phyloP scores from a whole-genome alignment of 768 basidiomycete species.

The Auriscalpium vulgare region DNA sequence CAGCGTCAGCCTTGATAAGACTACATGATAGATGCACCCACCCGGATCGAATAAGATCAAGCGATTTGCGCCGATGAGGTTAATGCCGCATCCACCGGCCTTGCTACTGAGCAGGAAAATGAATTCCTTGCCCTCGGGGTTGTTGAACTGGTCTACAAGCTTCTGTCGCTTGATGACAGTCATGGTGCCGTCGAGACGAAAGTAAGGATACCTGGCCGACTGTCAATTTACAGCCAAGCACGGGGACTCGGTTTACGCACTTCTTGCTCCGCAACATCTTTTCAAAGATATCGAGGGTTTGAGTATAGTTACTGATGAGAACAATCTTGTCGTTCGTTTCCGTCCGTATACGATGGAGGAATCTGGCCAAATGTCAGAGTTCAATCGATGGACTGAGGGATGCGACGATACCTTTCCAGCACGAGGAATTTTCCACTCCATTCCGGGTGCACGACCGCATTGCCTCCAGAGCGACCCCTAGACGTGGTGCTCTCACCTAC shows the following conservation, averaged over 20 bases:
- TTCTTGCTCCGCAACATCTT: constrained; percentile 80
- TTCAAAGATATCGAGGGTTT: constrained; percentile 90
- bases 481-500: constrained; percentile 30
- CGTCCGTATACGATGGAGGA: constrained; percentile 73
- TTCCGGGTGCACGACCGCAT: constrained; percentile 56
- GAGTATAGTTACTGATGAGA: constrained; percentile 93
- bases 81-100: constrained; percentile 95
- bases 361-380: constrained; percentile 36
- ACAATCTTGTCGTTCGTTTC: constrained; percentile 93
- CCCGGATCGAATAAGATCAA: constrained; percentile 95
- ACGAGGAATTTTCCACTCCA: constrained; percentile 93
- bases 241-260: constrained; percentile 31
- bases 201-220: constrained; percentile 70
- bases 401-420: constrained; percentile 65
- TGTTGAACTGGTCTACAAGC: constrained; percentile 92
- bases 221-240: background rate
- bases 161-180: constrained; percentile 87
- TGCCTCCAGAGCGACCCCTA: constrained; percentile 35
- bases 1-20: background rate
- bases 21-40: constrained; percentile 23
- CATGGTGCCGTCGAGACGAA: constrained; percentile 95
- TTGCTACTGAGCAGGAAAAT: constrained; percentile 92
- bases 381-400: background rate
- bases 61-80: constrained; percentile 91
- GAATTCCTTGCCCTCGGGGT: constrained; percentile 89